phyloP scores from a whole-genome alignment of 2,329 filamentous ascomycete genomes.

The Didymella segeticola region DNA sequence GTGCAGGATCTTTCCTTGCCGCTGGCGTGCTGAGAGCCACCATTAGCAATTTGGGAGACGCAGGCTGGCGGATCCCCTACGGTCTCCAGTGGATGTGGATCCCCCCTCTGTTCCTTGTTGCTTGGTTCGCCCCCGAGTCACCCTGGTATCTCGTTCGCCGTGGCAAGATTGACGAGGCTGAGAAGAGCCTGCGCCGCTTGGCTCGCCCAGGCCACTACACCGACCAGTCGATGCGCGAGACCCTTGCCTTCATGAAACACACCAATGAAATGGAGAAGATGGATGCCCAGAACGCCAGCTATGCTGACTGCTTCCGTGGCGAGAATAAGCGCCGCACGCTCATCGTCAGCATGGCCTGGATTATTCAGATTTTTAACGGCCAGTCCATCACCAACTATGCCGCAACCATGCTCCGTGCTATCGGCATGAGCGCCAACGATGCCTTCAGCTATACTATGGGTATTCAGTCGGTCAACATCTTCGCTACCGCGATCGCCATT shows the following conservation, averaged over 20 bases:
- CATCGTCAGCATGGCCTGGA: constrained; percentile 60
- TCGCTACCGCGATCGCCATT: constrained; percentile 78
- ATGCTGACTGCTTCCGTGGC: constrained; percentile 81
- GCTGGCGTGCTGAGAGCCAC: constrained; percentile 68
- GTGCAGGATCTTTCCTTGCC: constrained; percentile 71
- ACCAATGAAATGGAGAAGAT: constrained; percentile 78
- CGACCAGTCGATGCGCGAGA: constrained; percentile 55
- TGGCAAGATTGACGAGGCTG: constrained; percentile 63
- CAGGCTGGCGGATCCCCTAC: constrained; percentile 69
- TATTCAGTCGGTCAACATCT: constrained; percentile 68
- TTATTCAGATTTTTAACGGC: constrained; percentile 47
- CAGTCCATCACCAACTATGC: constrained; percentile 30
- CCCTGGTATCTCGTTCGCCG: constrained; percentile 75
- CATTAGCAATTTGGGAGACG: constrained; percentile 56
- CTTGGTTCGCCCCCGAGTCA: constrained; percentile 70
- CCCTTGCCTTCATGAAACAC: constrained; percentile 82
- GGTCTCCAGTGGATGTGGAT: constrained; percentile 78
- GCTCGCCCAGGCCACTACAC: constrained; percentile 65
- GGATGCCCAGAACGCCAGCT: constrained; percentile 69
- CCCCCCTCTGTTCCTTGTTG: constrained; percentile 65
- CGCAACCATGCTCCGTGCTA: constrained; percentile 50
- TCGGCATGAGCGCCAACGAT: constrained; percentile 46
- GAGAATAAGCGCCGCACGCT: constrained; percentile 77
- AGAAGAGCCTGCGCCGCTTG: constrained; percentile 63
- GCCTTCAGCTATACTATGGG: constrained; percentile 55